Evolutionary conservation across 2,329 filamentous ascomycete genomes (phyloP).

Genomic region (Elsinoe ampelina): DNA sequence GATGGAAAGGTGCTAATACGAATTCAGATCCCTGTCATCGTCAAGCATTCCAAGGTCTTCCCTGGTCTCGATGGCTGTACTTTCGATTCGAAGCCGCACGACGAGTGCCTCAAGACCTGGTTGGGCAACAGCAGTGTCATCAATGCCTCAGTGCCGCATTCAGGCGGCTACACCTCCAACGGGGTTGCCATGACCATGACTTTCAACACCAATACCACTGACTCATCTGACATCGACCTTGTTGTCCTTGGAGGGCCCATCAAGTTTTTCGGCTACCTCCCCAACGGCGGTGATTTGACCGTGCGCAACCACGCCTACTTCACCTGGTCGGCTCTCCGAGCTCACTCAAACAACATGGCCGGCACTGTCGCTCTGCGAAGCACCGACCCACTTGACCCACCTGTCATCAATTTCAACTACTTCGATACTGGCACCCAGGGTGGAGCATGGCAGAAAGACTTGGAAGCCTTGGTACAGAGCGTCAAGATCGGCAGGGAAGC

Average conservation of each 20-base stretch:
- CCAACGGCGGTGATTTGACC: slow-evolving; percentile 41
- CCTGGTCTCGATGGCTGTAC: slow-evolving; percentile 32
- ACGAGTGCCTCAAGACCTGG: slow-evolving; percentile 39
- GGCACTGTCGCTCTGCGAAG: slow-evolving; percentile 55
- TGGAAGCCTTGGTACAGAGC: slow-evolving; percentile 48
- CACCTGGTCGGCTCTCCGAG: slow-evolving; percentile 49
- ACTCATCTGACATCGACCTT: slow-evolving; percentile 42
- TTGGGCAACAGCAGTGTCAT: slow-evolving; percentile 28
- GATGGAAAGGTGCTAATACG: no score
- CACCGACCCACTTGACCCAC: slow-evolving; percentile 53
- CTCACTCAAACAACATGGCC: slow-evolving; percentile 51
- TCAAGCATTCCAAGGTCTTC: slow-evolving; percentile 31
- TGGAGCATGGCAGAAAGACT: slow-evolving; percentile 35
- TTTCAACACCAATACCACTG: slow-evolving; percentile 30
- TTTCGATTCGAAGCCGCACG: slow-evolving; percentile 25
- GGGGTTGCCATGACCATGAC: slow-evolving; percentile 46
- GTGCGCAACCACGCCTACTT: slow-evolving; percentile 37
- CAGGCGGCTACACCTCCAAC: slow-evolving; percentile 40
- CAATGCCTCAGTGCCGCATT: slow-evolving; percentile 18
- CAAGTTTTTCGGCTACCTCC: slow-evolving; percentile 49
- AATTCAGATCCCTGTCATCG: slow-evolving; percentile 37
- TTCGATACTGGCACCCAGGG: slow-evolving; percentile 37
- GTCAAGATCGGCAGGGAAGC: slow-evolving; percentile 34
- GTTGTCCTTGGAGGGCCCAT: slow-evolving; percentile 48
- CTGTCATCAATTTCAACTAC: slow-evolving; percentile 55